These are phyloP conservation scores for Teunomyces funiuensis DNA, from an alignment of 805 yeast genomes.

Conservation along the genomic window DNA sequence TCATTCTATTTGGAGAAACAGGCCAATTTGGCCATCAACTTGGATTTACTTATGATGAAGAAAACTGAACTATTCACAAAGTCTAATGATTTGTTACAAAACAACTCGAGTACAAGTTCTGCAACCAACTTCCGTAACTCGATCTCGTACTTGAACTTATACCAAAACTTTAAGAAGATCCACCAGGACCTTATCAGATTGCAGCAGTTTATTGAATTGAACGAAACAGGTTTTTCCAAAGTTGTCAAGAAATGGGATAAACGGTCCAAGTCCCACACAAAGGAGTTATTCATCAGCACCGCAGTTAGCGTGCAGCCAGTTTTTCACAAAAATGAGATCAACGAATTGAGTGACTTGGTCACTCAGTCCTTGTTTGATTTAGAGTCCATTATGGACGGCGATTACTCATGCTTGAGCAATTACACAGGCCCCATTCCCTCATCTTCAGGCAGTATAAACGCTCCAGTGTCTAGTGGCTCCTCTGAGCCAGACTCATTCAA, in stretches of 20 bases:
- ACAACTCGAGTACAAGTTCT: slow-evolving; percentile 5
- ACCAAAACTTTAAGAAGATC: slow-evolving; percentile 86
- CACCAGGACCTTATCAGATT: slow-evolving; percentile 84
- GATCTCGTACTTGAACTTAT: slow-evolving; percentile 75
- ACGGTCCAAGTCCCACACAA: slow-evolving; percentile 89
- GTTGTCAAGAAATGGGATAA: slow-evolving; percentile 98
- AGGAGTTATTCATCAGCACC: slow-evolving; percentile 85
- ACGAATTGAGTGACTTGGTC: slow-evolving; percentile 76
- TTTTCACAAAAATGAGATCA: slow-evolving; percentile 85
- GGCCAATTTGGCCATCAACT: slow-evolving; percentile 75
- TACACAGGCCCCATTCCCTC: slow-evolving; percentile 2
- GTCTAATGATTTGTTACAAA: slow-evolving; percentile 11
- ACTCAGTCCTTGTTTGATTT: slow-evolving; percentile 68
- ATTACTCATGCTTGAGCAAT: slow-evolving; percentile 30
- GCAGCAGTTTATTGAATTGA: slow-evolving; percentile 91
- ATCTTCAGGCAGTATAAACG: background rate
- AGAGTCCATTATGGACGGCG: slow-evolving; percentile 56
- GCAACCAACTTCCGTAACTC: slow-evolving; percentile 55
- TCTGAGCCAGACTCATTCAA: background rate
- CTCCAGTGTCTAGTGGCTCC: background rate
- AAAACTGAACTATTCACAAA: slow-evolving; percentile 50
- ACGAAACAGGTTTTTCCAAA: slow-evolving; percentile 94
- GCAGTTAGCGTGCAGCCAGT: slow-evolving; percentile 97
- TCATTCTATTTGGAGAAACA: slow-evolving; percentile 90
- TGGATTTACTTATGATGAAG: slow-evolving; percentile 74